These are phyloP conservation scores for Phyllostachys edulis DNA, from an alignment of 176 grass and related monocot genomes.

Conservation along the genomic window DNA sequence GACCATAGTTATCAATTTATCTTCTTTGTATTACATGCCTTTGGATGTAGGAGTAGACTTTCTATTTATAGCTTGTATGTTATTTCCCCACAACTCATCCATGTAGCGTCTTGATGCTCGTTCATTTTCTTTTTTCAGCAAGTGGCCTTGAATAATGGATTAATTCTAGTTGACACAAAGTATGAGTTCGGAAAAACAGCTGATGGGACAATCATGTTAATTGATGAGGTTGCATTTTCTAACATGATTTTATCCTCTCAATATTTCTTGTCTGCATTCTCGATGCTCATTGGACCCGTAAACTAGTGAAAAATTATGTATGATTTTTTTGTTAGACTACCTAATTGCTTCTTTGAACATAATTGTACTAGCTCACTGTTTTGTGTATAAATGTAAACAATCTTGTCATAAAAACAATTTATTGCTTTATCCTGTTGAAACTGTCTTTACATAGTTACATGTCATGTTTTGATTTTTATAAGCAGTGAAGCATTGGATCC, in stretches of 20 bases:
- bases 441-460: background rate
- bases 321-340: background rate
- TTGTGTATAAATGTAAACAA: constrained; percentile 5
- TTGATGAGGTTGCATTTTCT: constrained; percentile 75
- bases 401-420: background rate
- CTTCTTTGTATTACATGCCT: background rate
- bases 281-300: background rate
- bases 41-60: background rate
- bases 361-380: background rate
- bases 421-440: background rate
- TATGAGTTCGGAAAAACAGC: constrained; percentile 92
- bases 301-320: background rate
- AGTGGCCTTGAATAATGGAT: constrained; percentile 79
- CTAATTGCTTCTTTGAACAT: background rate
- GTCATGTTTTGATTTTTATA: background rate
- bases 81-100: background rate
- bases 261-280: background rate
- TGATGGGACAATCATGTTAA: constrained; percentile 84
- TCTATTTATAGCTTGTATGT: background rate
- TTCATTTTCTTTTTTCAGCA: constrained; percentile 52
- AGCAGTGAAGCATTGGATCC: background rate
- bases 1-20: background rate
- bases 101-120: background rate
- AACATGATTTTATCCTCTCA: constrained; percentile 12
- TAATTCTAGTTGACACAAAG: constrained; percentile 90